Evolutionary conservation across 331 rosid species (phyloP).

Genomic region (Prunus yedoensis): DNA sequence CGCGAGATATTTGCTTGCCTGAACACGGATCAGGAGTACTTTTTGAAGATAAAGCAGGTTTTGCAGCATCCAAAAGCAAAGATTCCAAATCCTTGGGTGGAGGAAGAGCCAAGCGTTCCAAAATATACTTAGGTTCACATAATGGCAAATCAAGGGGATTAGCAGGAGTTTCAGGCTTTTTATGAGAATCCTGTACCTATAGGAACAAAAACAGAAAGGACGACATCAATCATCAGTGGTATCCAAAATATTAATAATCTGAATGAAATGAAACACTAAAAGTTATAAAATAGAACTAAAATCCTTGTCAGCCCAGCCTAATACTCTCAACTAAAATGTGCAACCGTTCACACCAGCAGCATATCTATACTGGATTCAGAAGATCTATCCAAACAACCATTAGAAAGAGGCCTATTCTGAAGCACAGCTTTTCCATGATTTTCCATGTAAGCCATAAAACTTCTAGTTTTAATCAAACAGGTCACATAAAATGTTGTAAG

Average conservation of each 20-base stretch:
- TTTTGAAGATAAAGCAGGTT: constrained; percentile 52
- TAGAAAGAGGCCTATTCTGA: background rate
- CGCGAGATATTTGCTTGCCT: constrained; percentile 69
- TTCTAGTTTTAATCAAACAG: constrained; percentile 8
- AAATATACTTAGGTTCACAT: constrained; percentile 58
- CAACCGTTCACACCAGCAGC: background rate
- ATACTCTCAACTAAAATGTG: background rate
- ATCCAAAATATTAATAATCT: background rate
- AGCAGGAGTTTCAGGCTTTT: constrained; percentile 48
- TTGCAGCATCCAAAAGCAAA: constrained; percentile 80
- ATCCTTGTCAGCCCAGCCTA: background rate
- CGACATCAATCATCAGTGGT: background rate
- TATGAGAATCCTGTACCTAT: constrained; percentile 54
- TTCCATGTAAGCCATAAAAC: background rate
- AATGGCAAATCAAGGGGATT: constrained; percentile 62
- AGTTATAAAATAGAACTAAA: constrained; percentile 6
- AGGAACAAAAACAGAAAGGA: background rate
- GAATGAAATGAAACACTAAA: background rate
- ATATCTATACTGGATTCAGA: constrained; percentile 1
- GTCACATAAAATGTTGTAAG: background rate
- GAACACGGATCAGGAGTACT: constrained; percentile 62
- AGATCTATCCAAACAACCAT: background rate
- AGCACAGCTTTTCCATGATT: background rate
- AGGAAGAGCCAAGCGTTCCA: constrained; percentile 66
- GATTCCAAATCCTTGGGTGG: constrained; percentile 79